Percentiles rank a stretch among this genome's conserved stretches.
phyloP scores from a whole-genome alignment of 257 asterid species.

The Ligustrum vulgare region DNA sequence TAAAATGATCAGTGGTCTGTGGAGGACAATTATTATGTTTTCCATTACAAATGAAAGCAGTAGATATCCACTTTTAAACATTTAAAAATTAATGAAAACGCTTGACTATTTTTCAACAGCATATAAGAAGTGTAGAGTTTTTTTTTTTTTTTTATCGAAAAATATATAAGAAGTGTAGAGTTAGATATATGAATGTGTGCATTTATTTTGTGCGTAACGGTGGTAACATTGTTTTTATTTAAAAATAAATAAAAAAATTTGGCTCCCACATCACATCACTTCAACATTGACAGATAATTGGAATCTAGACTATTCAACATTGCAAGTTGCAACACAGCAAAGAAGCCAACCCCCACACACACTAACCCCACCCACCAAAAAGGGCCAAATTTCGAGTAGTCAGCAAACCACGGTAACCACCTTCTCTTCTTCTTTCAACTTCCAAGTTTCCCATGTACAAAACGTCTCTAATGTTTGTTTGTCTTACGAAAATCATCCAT shows the following conservation, averaged over 20 bases:
- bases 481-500: no score
- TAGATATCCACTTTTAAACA: no score
- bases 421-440: slow-evolving; percentile 24
- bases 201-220: not conserved
- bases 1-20: no score
- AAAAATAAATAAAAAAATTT: no score
- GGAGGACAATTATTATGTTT: no score
- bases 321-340: not conserved
- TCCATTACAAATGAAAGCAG: no score
- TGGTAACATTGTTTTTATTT: not conserved
- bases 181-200: not conserved
- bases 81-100: no score
- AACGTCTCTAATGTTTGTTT: no score
- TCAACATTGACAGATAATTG: not conserved
- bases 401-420: slow-evolving; percentile 21
- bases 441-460: not conserved
- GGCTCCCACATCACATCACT: not conserved
- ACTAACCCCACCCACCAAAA: not conserved
- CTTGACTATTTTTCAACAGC: no score
- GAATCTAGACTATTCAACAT: slow-evolving; percentile 18
- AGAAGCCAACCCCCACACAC: not conserved
- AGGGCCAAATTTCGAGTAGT: slow-evolving; percentile 20
- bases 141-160: no score
- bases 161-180: no score
- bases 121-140: no score